These are phyloP conservation scores for Thermoascus crustaceus DNA, from an alignment of 2,329 filamentous ascomycete genomes.

Conservation along the genomic window DNA sequence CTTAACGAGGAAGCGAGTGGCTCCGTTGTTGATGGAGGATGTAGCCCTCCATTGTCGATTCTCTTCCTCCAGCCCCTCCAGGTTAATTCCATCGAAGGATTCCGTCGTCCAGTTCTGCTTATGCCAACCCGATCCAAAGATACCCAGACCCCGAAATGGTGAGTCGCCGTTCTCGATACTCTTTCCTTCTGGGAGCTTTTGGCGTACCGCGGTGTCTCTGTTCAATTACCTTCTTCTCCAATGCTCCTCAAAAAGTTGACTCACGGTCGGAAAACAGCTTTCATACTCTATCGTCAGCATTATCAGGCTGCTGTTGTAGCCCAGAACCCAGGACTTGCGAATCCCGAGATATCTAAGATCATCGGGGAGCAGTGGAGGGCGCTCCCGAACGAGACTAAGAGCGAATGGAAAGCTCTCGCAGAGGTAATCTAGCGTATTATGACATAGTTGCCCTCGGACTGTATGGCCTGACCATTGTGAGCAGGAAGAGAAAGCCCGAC, in stretches of 20 bases:
- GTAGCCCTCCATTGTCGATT: slow-evolving; percentile 19
- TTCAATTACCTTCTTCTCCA: too few relatives aligned
- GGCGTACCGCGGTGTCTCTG: too few relatives aligned
- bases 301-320: slow-evolving; percentile 75
- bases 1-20: slow-evolving; percentile 11
- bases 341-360: slow-evolving; percentile 95
- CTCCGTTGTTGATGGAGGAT: slow-evolving; percentile 14
- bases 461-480: slow-evolving; percentile 10
- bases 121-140: slow-evolving; percentile 63
- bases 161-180: slow-evolving; percentile 28
- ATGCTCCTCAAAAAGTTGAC: slow-evolving; percentile 9
- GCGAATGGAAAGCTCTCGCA: slow-evolving; percentile 79
- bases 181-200: background rate
- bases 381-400: slow-evolving; percentile 65
- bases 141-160: slow-evolving; percentile 64
- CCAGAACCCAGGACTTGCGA: slow-evolving; percentile 79
- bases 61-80: slow-evolving; percentile 27
- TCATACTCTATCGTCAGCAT: slow-evolving; percentile 94
- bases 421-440: slow-evolving; percentile 47
- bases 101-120: slow-evolving; percentile 52
- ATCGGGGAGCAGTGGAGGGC: slow-evolving; percentile 88
- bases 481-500: slow-evolving; percentile 78
- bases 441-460: slow-evolving; percentile 7
- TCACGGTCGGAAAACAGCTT: slow-evolving; percentile 53
- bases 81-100: slow-evolving; percentile 30